These are phyloP conservation scores for Salvia rosmarinus DNA, from an alignment of 257 asterid species.

Conservation along the genomic window DNA sequence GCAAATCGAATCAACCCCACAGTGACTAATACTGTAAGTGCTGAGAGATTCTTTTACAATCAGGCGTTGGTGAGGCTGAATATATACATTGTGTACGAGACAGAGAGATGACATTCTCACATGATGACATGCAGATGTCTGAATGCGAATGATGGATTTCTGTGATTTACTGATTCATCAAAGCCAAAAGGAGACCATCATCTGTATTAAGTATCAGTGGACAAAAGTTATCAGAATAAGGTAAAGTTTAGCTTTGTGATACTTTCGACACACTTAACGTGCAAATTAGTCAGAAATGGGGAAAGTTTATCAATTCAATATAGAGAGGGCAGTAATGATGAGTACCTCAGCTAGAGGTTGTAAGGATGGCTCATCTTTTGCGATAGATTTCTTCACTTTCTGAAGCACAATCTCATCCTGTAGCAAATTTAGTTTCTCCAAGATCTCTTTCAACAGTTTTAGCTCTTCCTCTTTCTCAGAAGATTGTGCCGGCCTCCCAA, in stretches of 20 bases:
- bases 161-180: constrained; percentile 35
- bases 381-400: constrained; percentile 41
- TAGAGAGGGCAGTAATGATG: constrained; percentile 2
- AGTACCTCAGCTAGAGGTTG: constrained; percentile 57
- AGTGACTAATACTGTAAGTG: not conserved
- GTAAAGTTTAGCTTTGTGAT: not conserved
- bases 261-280: not conserved
- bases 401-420: constrained; percentile 54
- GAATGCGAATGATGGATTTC: not conserved
- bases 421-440: constrained; percentile 51
- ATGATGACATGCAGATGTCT: constrained; percentile 5
- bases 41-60: constrained; percentile 24
- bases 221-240: constrained; percentile 28
- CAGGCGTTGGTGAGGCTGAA: constrained; percentile 26
- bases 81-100: constrained; percentile 17
- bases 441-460: constrained; percentile 66
- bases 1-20: not conserved
- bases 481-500: constrained; percentile 40
- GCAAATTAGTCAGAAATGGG: not conserved
- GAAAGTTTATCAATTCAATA: not conserved
- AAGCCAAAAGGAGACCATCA: constrained; percentile 74
- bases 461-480: constrained; percentile 53
- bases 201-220: constrained; percentile 44
- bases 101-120: not conserved
- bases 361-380: constrained; percentile 40